Conservation (phyloP, 169 alveolate species). For the Plasmodium malariae region DNA sequence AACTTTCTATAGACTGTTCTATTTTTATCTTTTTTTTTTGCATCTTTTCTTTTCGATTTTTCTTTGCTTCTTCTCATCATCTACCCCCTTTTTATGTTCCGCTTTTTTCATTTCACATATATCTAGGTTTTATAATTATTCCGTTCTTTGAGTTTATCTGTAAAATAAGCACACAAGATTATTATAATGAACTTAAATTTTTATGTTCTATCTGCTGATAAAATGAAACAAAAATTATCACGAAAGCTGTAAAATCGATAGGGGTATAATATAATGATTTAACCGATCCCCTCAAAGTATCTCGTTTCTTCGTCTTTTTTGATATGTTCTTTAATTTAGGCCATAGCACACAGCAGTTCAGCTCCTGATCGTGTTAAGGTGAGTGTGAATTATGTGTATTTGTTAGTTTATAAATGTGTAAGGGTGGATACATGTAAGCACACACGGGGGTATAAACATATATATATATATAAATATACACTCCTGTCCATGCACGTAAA, state of each 20-base stretch:
- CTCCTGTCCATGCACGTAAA: too few relatives aligned
- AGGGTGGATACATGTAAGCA: neutral
- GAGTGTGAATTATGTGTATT: neutral
- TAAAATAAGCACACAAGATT: constrained; percentile 2
- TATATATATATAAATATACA: neutral
- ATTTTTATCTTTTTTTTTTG: too few relatives aligned
- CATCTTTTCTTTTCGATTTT: too few relatives aligned
- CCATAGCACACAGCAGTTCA: constrained; percentile 60
- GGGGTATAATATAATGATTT: neutral
- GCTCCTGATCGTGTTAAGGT: neutral
- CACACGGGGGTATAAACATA: too few relatives aligned
- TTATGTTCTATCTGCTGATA: too few relatives aligned
- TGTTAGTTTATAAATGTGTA: too few relatives aligned
- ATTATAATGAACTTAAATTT: neutral
- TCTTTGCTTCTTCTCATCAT: too few relatives aligned
- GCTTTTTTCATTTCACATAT: constrained; percentile 1
- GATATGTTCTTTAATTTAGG: constrained; percentile 30
- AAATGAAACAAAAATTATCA: too few relatives aligned
- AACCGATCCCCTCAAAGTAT: constrained; percentile 63
- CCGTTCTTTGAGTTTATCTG: constrained; percentile 62
- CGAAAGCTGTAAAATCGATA: too few relatives aligned
- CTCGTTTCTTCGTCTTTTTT: constrained; percentile 1
- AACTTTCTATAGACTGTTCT: too few relatives aligned
- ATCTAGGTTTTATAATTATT: constrained; percentile 41
- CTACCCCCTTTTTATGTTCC: constrained; percentile 2